Percentiles rank a stretch among this genome's conserved stretches.
These are phyloP conservation scores for Kodamaea lidongshanica DNA, from an alignment of 805 yeast genomes.

Conservation along the genomic window DNA sequence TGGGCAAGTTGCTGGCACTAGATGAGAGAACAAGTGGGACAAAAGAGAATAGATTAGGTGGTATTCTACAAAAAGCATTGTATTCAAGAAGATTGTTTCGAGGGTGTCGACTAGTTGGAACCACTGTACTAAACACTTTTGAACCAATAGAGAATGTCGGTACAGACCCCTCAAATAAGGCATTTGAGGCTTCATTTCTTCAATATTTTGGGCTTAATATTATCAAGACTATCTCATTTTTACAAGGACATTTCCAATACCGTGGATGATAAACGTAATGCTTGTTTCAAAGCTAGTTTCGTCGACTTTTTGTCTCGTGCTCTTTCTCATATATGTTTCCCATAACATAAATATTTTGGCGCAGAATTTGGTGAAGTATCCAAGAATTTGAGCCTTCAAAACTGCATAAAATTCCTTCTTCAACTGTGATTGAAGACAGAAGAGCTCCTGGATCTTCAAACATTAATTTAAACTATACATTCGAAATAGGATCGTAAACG, in stretches of 20 bases:
- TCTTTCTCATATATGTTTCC: conserved; percentile 30
- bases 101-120: conserved; percentile 53
- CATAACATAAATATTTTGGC: conserved; percentile 19
- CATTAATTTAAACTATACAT: conserved; percentile 61
- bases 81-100: conserved; percentile 38
- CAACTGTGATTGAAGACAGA: conserved; percentile 45
- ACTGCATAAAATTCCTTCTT: conserved; percentile 33
- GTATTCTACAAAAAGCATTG: conserved; percentile 18
- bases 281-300: conserved; percentile 30
- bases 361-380: conserved; percentile 22
- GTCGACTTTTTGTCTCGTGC: conserved; percentile 41
- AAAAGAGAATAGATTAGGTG: conserved; percentile 29
- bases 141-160: no score
- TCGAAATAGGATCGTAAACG: conserved; percentile 39
- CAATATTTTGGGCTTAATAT: conserved; percentile 59
- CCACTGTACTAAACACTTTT: conserved; percentile 33
- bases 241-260: conserved; percentile 34
- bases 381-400: conserved; percentile 18
- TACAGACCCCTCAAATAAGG: conserved; percentile 62
- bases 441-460: conserved; percentile 56
- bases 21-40: conserved; percentile 16
- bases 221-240: conserved; percentile 40
- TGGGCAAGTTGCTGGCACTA: conserved; percentile 10
- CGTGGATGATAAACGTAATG: conserved; percentile 23
- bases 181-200: conserved; percentile 54